These are phyloP conservation scores for Fusarium citri DNA, from an alignment of 2,329 filamentous ascomycete species.

Conservation along the genomic window DNA sequence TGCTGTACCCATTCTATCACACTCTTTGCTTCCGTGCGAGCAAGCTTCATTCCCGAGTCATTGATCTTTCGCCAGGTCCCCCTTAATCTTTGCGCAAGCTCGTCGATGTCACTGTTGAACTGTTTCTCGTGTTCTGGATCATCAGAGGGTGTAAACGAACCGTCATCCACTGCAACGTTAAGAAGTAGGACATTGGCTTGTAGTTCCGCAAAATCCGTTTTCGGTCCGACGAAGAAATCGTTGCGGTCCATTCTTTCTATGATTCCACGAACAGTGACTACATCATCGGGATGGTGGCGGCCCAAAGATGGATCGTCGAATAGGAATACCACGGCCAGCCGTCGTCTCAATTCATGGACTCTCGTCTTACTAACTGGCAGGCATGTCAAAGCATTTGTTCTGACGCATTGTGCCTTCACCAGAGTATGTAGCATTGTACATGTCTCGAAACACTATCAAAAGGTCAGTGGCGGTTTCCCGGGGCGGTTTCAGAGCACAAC, in stretches of 20 bases:
- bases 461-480: slow-evolving; percentile 5
- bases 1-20: slow-evolving; percentile 79
- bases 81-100: slow-evolving; percentile 70
- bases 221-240: slow-evolving; percentile 63
- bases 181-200: slow-evolving; percentile 74
- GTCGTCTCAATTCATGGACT: slow-evolving; percentile 71
- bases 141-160: slow-evolving; percentile 47
- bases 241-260: slow-evolving; percentile 59
- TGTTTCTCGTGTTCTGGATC: slow-evolving; percentile 50
- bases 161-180: slow-evolving; percentile 80
- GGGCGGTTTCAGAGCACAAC: slow-evolving; percentile 24
- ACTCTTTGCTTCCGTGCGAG: slow-evolving; percentile 81
- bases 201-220: slow-evolving; percentile 77
- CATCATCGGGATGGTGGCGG: slow-evolving; percentile 55
- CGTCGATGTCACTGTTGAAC: slow-evolving; percentile 80
- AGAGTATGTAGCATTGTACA: slow-evolving; percentile 60
- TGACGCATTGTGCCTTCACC: slow-evolving; percentile 62
- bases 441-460: slow-evolving; percentile 61
- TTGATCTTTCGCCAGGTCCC: slow-evolving; percentile 71
- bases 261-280: slow-evolving; percentile 57
- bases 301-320: slow-evolving; percentile 62
- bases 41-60: slow-evolving; percentile 78
- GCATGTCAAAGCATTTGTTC: slow-evolving; percentile 67
- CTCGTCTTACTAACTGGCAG: slow-evolving; percentile 65
- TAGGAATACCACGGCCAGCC: slow-evolving; percentile 74